Evolutionary conservation across 116 monocot genomes (phyloP).

Genomic region (Thalassia testudinum): DNA sequence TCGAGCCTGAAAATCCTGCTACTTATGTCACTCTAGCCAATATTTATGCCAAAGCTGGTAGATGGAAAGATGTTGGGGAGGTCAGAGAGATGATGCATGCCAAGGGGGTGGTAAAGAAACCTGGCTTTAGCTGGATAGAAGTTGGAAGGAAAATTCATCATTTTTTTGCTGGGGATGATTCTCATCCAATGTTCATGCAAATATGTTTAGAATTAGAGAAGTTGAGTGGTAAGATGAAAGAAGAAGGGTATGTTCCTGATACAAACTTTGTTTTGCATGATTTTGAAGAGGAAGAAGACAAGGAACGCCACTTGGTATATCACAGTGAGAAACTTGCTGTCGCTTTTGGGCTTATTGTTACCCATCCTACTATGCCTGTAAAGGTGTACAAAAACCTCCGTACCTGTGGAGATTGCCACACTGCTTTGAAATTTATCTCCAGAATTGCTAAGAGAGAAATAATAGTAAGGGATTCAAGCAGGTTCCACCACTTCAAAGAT

Average conservation of each 20-base stretch:
- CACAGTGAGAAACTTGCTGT: constrained; percentile 50
- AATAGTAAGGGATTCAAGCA: constrained; percentile 13
- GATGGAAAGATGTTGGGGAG: constrained; percentile 42
- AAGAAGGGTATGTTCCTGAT: constrained; percentile 60
- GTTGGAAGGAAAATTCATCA: constrained; percentile 32
- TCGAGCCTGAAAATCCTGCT: constrained; percentile 83
- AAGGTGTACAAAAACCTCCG: constrained; percentile 21
- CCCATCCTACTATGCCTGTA: background rate
- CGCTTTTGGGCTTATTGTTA: constrained; percentile 15
- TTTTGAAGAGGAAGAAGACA: constrained; percentile 63
- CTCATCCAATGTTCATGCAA: constrained; percentile 29
- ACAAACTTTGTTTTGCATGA: constrained; percentile 58
- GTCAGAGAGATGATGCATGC: constrained; percentile 44
- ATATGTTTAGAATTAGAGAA: constrained; percentile 31
- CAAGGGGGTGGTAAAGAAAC: constrained; percentile 39
- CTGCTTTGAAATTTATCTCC: constrained; percentile 13
- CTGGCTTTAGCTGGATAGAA: constrained; percentile 83
- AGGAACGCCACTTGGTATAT: constrained; percentile 29
- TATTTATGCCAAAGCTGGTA: constrained; percentile 52
- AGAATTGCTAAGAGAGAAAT: constrained; percentile 13
- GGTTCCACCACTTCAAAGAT: constrained; percentile 19
- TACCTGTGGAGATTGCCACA: constrained; percentile 18
- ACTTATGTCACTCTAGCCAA: constrained; percentile 85
- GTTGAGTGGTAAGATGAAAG: constrained; percentile 35
- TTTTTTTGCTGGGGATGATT: constrained; percentile 51